Base-by-base conservation (phyloP, 768 basidiomycete genomes). In the Galerina sulciceps region DNA sequence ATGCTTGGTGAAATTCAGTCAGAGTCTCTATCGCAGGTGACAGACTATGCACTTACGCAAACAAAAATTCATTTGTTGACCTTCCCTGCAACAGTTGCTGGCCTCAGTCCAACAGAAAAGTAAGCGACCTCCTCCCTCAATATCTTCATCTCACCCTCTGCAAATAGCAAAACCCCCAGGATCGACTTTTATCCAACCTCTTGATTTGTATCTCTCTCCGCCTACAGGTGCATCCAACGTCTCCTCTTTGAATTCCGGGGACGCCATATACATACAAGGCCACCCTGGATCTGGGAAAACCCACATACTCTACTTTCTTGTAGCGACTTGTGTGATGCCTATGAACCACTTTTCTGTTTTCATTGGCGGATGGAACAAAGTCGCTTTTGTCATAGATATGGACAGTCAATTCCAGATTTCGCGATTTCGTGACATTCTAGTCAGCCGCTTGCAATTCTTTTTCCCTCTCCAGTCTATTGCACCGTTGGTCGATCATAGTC, bases 201-300 rank as follows among this genome's bases (percentile, higher is more conserved):
- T 79, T 42, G 79, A 81, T 64, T 61, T 65, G 14, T 69, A 73
- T 58, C 60, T 74, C 58, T 60, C 64, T 58, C 31, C 54, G 45
- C 42, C 38, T 42, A 40, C 31, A 55, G 50, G 26, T 23, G 45
- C 22, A 51, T 50, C 40, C 41, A 22, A 31, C n/a, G 26, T 35
- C 22, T 59, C 50, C 51, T 35, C 22, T 34, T 51, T 53, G 50
- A 47, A 64, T 71, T 76, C 78, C 45, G 88, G 88, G 36, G 87
- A 92, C 69, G 79, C 90, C 40, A 73, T 94, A 61, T 88, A 91
- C 71, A 78, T 95, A 18, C 88, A 93, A 71, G 93, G 93, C 1
- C 82, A 86, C 2, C 76, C 91, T 4, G 81, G 79, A 23, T 85
- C 88, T 6, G 93, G 91, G 26, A 95, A 94, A 74, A 88, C 90